These are phyloP conservation scores for Arxiozyma heterogenica DNA, from an alignment of 1,139 yeast species.

Conservation along the genomic window DNA sequence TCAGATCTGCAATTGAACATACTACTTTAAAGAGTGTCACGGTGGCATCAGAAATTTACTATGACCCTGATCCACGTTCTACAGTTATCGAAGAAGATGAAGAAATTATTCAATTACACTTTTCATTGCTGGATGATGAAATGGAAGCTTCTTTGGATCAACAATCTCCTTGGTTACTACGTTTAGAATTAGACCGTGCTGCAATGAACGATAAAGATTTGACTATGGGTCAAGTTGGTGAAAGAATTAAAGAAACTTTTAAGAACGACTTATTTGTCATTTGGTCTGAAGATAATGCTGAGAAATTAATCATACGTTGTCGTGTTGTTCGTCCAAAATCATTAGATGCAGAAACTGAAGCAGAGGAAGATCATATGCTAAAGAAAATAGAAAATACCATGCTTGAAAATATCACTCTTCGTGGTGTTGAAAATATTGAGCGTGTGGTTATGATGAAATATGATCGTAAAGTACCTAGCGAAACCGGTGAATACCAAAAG, in stretches of 20 bases:
- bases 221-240: slow-evolving; percentile 98
- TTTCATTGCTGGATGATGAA: slow-evolving; percentile 95
- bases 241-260: slow-evolving; percentile 84
- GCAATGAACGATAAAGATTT: slow-evolving; percentile 97
- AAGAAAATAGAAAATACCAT: slow-evolving; percentile 93
- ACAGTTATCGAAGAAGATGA: slow-evolving; percentile 94
- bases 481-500: slow-evolving; percentile 76
- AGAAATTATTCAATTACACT: slow-evolving; percentile 94
- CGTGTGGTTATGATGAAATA: slow-evolving; percentile 84
- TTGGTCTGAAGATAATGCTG: slow-evolving; percentile 99
- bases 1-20: slow-evolving; percentile 95
- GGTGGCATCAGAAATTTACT: slow-evolving; percentile 92
- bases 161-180: slow-evolving; percentile 95
- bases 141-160: slow-evolving; percentile 87
- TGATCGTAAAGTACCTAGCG: slow-evolving; percentile 69
- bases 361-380: slow-evolving; percentile 94
- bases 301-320: slow-evolving; percentile 92
- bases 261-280: slow-evolving; percentile 93
- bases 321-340: slow-evolving; percentile 95
- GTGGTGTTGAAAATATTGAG: slow-evolving; percentile 93
- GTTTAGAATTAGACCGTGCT: slow-evolving; percentile 95
- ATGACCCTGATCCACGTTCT: slow-evolving; percentile 95
- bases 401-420: slow-evolving; percentile 86
- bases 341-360: slow-evolving; percentile 85
- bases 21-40: slow-evolving; percentile 92